phyloP scores from a whole-genome alignment of 1,284 basidiomycete species.

The Acaromyces ingoldii region DNA sequence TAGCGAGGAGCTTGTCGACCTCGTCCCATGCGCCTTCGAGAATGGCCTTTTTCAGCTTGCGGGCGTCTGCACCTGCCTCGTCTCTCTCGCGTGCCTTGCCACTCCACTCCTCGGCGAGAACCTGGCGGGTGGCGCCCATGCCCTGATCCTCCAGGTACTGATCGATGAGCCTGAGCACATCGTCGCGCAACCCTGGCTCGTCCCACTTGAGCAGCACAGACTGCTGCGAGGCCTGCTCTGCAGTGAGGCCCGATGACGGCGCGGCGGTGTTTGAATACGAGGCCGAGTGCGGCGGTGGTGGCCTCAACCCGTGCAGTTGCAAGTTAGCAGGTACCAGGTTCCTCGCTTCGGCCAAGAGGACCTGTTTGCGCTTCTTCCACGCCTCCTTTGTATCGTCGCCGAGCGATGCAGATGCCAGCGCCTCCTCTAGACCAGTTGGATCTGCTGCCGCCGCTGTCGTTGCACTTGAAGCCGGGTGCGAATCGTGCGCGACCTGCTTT shows the following conservation, averaged over 20 bases:
- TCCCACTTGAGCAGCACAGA: slow-evolving; percentile 41
- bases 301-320: slow-evolving; percentile 31
- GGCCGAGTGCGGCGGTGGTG: slow-evolving; percentile 14
- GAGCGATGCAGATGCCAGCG: too few species aligned
- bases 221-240: slow-evolving; percentile 11
- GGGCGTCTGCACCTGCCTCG: slow-evolving; percentile 48
- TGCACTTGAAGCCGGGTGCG: too few species aligned
- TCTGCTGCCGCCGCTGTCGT: too few species aligned
- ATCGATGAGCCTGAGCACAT: slow-evolving; percentile 50
- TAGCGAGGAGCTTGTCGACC: slow-evolving; percentile 52
- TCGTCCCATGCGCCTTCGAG: slow-evolving; percentile 55
- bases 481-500: too few species aligned
- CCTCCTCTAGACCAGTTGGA: too few species aligned
- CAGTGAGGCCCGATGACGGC: neutral
- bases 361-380: slow-evolving; percentile 35
- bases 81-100: slow-evolving; percentile 41
- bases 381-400: slow-evolving; percentile 26
- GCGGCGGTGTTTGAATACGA: slow-evolving; percentile 16
- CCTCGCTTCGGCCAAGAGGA: slow-evolving; percentile 24
- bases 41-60: slow-evolving; percentile 53
- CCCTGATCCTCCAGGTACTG: slow-evolving; percentile 54
- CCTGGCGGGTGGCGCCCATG: slow-evolving; percentile 49
- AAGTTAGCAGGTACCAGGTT: slow-evolving; percentile 38
- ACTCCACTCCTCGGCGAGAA: slow-evolving; percentile 53
- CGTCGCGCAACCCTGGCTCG: slow-evolving; percentile 32